Evolutionary conservation across 1,139 yeast genomes (phyloP).

Genomic region (Lodderomyces margitis): DNA sequence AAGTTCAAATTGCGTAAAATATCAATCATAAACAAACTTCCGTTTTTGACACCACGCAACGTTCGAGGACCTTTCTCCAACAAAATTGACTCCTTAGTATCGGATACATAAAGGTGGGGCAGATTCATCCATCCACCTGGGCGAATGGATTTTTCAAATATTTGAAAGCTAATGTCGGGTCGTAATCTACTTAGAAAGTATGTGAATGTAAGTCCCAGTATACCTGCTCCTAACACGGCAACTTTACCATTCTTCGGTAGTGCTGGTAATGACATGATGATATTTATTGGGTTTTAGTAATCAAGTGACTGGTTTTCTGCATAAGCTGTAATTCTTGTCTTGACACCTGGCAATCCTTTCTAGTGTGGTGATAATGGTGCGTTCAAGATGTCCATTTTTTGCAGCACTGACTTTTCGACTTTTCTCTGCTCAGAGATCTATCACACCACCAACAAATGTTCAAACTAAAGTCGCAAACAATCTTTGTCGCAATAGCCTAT

Average conservation of each 20-base stretch:
- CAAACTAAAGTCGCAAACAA: too few species aligned
- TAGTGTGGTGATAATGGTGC: too few species aligned
- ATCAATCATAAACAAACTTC: slow-evolving; percentile 62
- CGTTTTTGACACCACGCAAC: slow-evolving; percentile 65
- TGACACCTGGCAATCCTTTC: too few species aligned
- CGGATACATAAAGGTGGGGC: slow-evolving; percentile 7
- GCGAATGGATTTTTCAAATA: slow-evolving; percentile 54
- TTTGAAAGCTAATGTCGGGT: slow-evolving; percentile 64
- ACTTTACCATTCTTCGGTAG: slow-evolving; percentile 39
- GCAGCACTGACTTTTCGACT: too few species aligned
- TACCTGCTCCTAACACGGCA: slow-evolving; percentile 82
- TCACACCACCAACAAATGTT: too few species aligned
- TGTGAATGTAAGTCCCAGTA: slow-evolving; percentile 79
- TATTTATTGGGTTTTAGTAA: background rate
- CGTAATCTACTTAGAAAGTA: slow-evolving; percentile 68
- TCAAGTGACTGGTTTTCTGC: background rate
- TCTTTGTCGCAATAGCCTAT: too few species aligned
- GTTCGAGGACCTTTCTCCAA: slow-evolving; percentile 79
- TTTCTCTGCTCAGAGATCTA: too few species aligned
- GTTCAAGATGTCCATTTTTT: too few species aligned
- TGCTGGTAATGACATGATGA: slow-evolving; percentile 10
- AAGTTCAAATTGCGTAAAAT: slow-evolving; percentile 46
- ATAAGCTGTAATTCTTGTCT: background rate
- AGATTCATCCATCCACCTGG: slow-evolving; percentile 85
- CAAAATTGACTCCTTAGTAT: slow-evolving; percentile 20